phyloP scores from a whole-genome alignment of 164 flowering plant species.

The Tetrastigma voinierianum region DNA sequence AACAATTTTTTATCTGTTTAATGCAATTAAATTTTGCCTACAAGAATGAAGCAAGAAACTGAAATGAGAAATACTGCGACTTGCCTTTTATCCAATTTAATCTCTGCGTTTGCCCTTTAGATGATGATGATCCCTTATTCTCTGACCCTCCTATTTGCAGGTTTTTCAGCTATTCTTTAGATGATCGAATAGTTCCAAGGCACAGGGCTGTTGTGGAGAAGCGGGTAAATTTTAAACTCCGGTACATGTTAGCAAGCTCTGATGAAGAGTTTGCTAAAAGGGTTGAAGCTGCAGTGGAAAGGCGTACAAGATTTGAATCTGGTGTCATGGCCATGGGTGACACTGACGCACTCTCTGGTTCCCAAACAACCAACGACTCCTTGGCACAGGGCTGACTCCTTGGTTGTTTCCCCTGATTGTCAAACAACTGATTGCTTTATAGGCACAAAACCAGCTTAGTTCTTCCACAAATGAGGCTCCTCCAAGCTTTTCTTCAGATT shows the following conservation, averaged over 20 bases:
- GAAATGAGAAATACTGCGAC: too few species aligned
- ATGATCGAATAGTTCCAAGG: constrained; percentile 76
- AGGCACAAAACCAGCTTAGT: too few species aligned
- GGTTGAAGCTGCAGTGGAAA: constrained; percentile 61
- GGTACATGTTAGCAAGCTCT: constrained; percentile 68
- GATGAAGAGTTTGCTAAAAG: constrained; percentile 63
- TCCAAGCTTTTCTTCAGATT: too few species aligned
- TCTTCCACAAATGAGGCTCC: too few species aligned
- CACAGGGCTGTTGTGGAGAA: constrained; percentile 70
- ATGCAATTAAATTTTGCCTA: neutral
- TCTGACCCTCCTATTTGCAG: constrained; percentile 35
- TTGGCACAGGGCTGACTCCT: too few species aligned
- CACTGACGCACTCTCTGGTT: too few species aligned
- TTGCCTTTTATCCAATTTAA: neutral
- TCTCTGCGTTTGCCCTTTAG: neutral
- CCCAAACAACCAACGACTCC: too few species aligned
- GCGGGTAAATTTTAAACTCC: constrained; percentile 67
- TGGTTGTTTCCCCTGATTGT: too few species aligned
- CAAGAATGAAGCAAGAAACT: too few species aligned
- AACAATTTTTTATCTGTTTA: neutral
- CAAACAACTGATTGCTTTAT: too few species aligned
- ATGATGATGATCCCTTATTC: neutral
- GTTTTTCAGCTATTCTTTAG: constrained; percentile 93
- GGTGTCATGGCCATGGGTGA: too few species aligned
- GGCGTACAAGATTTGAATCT: constrained; percentile 59